Evolutionary conservation across 148 eudicot genomes (phyloP), one percentile per base, ranked within the genome.

Genomic region (Rheum nobile): DNA sequence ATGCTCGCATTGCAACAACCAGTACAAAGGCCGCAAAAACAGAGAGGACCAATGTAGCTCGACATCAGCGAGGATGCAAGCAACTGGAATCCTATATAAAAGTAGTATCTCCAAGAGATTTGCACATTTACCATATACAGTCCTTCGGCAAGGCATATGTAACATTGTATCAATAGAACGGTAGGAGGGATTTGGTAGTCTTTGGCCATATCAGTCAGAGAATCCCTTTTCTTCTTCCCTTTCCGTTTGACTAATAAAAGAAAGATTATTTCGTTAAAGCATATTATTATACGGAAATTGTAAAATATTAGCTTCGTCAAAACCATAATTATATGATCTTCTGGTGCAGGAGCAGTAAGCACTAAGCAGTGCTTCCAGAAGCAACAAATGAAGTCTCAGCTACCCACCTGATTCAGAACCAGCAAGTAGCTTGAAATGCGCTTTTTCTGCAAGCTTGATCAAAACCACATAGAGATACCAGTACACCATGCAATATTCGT

Each of bases 401-500:
- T 43, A 77, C 92, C 87, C 79, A 95, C 98, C 84, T 39, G 79
- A 84, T 52, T 90, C 93, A 71, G 78, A 79, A 72, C 82, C 81
- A 57, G 89, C 80, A 74, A 87, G 77, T 76, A 83, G 75, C 82
- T 85, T 95, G 74, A 90, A 79, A 77, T 95, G 98, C 47, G 89
- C 85, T 83, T 88, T 95, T 86, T 95, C 98, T 4, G 92, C 96
- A 78, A 91, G 97, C 86, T 90, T 95, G 83, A 91, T 82, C 78
- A 84, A 78, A 74, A 90, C 81, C 72, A 90, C 87, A 79, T 90
- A 91, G 29, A 88, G 82, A 84, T 95, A 91, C 98, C 98, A 95
- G 82, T 95, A 91, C 17, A 91, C 98, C 98, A 95, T 95, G 90
- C 98, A 95, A 78, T 88, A 95, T 79, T 95, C 98, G 73, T 78